phyloP scores from a whole-genome alignment of 208 protist genomes.

The Herpetomonas samuelpessoai region DNA sequence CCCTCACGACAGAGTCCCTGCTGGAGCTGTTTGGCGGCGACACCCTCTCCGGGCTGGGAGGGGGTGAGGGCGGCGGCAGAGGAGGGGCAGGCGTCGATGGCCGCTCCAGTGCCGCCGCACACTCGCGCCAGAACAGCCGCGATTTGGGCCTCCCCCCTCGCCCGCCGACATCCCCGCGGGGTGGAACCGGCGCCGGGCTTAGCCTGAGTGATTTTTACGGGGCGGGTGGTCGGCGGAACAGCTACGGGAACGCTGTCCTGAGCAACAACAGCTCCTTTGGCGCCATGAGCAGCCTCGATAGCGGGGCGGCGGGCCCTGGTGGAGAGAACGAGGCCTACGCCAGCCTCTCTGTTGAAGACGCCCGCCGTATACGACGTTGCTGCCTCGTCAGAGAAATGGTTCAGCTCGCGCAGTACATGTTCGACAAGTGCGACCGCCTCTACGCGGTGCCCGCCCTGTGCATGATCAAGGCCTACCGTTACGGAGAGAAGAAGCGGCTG shows the following conservation, averaged over 20 bases:
- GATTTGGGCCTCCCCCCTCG: slow-evolving; percentile 8
- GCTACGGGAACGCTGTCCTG: no score
- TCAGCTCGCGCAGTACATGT: slow-evolving; percentile 46
- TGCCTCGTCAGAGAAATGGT: slow-evolving; percentile 56
- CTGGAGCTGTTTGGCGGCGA: slow-evolving; percentile 75
- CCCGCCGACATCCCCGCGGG: background rate
- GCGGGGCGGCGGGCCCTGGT: no score
- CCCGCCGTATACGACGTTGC: slow-evolving; percentile 11
- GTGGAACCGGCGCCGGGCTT: no score
- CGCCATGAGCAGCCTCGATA: background rate
- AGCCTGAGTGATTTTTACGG: background rate
- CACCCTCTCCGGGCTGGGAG: slow-evolving; percentile 11
- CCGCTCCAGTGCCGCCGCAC: slow-evolving; percentile 16
- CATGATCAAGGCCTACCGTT: slow-evolving; percentile 70
- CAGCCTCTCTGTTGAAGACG: background rate
- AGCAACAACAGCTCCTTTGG: background rate
- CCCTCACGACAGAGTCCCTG: slow-evolving; percentile 29
- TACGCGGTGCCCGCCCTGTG: slow-evolving; percentile 75
- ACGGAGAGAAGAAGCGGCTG: slow-evolving; percentile 18
- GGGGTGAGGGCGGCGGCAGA: background rate
- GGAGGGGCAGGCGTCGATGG: slow-evolving; percentile 3
- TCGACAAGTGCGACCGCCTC: slow-evolving; percentile 78
- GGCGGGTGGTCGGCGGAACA: background rate
- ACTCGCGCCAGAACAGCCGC: slow-evolving; percentile 26
- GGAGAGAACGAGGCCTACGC: slow-evolving; percentile 1